A percentile compares a stretch with the other conserved stretches of the same genome.
phyloP scores from a whole-genome alignment of 2,329 filamentous ascomycete genomes.

The Sporothrix dimorphospora region DNA sequence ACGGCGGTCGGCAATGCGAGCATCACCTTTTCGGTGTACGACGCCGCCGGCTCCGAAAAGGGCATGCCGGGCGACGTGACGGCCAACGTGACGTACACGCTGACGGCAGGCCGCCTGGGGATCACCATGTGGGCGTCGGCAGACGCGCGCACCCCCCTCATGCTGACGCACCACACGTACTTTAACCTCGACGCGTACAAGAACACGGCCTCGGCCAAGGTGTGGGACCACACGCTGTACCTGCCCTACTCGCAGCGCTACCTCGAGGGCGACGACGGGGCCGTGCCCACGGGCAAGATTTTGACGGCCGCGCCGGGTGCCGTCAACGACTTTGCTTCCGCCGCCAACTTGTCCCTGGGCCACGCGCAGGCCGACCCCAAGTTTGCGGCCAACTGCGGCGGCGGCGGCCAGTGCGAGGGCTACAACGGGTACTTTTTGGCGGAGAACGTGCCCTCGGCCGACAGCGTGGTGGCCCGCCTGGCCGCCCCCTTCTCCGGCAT shows the following conservation, averaged over 20 bases:
- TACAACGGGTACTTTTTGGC: conserved; percentile 67
- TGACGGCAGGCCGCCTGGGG: conserved; percentile 59
- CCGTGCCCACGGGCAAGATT: conserved; percentile 65
- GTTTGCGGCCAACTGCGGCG: conserved; percentile 64
- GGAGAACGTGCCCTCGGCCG: conserved; percentile 44
- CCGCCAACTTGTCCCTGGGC: conserved; percentile 62
- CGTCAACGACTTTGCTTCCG: conserved; percentile 69
- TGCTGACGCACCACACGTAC: conserved; percentile 68
- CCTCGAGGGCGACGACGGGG: conserved; percentile 57
- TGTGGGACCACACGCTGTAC: conserved; percentile 66
- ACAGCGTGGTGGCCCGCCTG: conserved; percentile 55
- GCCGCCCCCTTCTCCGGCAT: conserved; percentile 68
- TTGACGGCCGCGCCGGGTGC: conserved; percentile 56
- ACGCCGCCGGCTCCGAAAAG: conserved; percentile 58
- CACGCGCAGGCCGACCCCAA: conserved; percentile 58
- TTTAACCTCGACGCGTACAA: conserved; percentile 70
- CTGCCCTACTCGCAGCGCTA: conserved; percentile 64
- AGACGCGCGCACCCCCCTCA: conserved; percentile 56
- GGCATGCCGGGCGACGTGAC: conserved; percentile 66
- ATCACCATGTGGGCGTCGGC: conserved; percentile 63
- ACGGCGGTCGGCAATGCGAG: conserved; percentile 56
- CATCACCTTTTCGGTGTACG: conserved; percentile 68
- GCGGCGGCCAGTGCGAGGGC: conserved; percentile 67
- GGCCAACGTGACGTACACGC: conserved; percentile 64
- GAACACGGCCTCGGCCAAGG: conserved; percentile 56